Conservation (phyloP, 2,329 filamentous ascomycete species). For the Mariannaea elegans region DNA sequence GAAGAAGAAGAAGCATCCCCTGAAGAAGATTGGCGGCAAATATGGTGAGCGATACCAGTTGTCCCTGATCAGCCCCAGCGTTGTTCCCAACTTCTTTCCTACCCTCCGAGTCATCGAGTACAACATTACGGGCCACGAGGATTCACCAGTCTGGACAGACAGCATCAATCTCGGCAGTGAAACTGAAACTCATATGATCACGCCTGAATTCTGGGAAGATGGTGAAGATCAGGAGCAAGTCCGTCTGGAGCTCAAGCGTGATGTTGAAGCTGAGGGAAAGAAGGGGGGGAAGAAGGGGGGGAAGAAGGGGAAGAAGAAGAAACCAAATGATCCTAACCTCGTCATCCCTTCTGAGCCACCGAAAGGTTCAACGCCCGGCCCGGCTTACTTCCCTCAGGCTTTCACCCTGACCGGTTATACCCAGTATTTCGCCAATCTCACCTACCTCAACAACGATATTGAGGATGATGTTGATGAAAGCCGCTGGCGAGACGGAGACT, state of each 20-base stretch:
- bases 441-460: conserved; percentile 81
- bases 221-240: conserved; percentile 39
- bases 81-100: conserved; percentile 93
- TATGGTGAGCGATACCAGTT: conserved; percentile 88
- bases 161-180: conserved; percentile 22
- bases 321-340: conserved; percentile 67
- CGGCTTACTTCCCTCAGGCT: conserved; percentile 87
- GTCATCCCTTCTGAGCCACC: conserved; percentile 77
- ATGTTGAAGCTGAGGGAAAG: conserved; percentile 41
- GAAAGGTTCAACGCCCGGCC: conserved; percentile 78
- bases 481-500: conserved; percentile 72
- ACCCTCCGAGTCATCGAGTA: conserved; percentile 92
- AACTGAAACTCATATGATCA: conserved; percentile 11
- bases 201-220: conserved; percentile 36
- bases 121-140: conserved; percentile 82
- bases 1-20: conserved; percentile 58
- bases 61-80: conserved; percentile 81
- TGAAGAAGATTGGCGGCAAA: conserved; percentile 74
- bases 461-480: conserved; percentile 45
- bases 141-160: conserved; percentile 58
- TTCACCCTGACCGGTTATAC: conserved; percentile 82
- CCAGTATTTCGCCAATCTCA: conserved; percentile 96
- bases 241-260: conserved; percentile 39
- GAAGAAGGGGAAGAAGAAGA: conserved; percentile 57
- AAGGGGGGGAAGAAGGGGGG: conserved; percentile 51